Conservation (phyloP, 179 eudicot species). For the Silene vulgaris region DNA sequence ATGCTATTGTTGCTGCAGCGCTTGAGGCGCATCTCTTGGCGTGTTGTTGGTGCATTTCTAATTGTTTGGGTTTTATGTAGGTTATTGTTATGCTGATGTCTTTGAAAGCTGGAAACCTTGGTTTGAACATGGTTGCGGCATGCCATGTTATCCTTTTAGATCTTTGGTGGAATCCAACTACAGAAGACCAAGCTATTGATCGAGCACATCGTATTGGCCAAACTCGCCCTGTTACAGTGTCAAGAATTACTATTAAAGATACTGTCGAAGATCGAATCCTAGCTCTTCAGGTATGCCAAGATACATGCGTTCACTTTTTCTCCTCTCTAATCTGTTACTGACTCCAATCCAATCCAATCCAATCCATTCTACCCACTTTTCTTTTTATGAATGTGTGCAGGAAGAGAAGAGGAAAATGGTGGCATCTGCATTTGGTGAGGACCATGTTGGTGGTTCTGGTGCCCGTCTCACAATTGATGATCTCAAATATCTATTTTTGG, state of each 20-base stretch:
- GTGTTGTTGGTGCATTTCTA: conserved; percentile 7
- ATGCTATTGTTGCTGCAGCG: not conserved
- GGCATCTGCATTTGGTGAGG: conserved; percentile 98
- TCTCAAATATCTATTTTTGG: conserved; percentile 57
- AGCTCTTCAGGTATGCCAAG: conserved; percentile 70
- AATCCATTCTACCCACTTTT: no score
- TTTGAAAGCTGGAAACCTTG: conserved; percentile 94
- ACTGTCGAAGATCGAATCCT: conserved; percentile 94
- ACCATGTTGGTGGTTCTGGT: conserved; percentile 57
- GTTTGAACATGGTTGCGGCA: conserved; percentile 96
- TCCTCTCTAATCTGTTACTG: not conserved
- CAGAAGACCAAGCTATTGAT: conserved; percentile 98
- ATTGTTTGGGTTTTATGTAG: conserved; percentile 36
- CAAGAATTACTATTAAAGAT: conserved; percentile 79
- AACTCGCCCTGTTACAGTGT: conserved; percentile 89
- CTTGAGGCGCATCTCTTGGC: not conserved
- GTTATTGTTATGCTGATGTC: conserved; percentile 96
- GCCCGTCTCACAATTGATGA: conserved; percentile 73
- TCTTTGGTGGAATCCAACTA: conserved; percentile 99
- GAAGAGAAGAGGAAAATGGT: conserved; percentile 97
- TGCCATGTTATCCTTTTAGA: conserved; percentile 91
- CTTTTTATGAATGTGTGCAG: conserved; percentile 36
- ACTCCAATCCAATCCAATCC: no score
- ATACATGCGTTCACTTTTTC: not conserved
- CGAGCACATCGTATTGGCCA: conserved; percentile 99